Evolutionary conservation across 176 grass and related monocot species (phyloP), one percentile per base, ranked within the genome.

Genomic region (Zoysia japonica): DNA sequence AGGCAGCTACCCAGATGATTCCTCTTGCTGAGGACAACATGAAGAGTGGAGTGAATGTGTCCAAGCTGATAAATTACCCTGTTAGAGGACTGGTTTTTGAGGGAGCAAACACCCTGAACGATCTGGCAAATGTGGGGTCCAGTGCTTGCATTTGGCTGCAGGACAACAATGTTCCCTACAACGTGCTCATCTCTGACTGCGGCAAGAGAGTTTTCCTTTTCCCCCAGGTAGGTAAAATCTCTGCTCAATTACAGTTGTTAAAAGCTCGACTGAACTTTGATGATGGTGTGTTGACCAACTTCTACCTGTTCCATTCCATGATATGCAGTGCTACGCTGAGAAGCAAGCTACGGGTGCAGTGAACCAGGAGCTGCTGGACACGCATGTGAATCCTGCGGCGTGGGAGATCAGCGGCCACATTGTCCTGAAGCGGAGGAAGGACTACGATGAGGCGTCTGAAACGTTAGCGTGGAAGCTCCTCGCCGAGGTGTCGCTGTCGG

Each of bases 341-440:
- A 99, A 99, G 74, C 96, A 99, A 87, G 96, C 96, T 61, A 78
- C 95, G 14, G 88, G 96, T 1, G 92, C 95, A 78, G 96, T 96
- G 78, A 89, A 86, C 75, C 90, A 91, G 83, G 96, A 99, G 65
- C 68, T 99, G 42, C 86, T 99, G 47, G 96, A 99, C 73, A 96
- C 96, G 5, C 96, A 99, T 78, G 92, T 99, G 81, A 99, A 99
- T 51, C 96, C 96, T 59, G 96, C 96, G 0, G 92, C 86, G 17
- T 99, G 96, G 96, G 96, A 99, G 87, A 99, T 99, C 46, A 99
- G 96, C 75, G 96, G 96, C 20, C 96, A 99, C 64, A 99, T 99
- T 35, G 96, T 99, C 52, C 76, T 99, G 42, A 99, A 99, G 82
- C 86, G 82, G 10, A 95, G 88, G 85, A 84, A 64, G 1, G 92